phyloP scores from a whole-genome alignment of 2,329 filamentous ascomycete genomes.

The Amesomyces nigricolor region DNA sequence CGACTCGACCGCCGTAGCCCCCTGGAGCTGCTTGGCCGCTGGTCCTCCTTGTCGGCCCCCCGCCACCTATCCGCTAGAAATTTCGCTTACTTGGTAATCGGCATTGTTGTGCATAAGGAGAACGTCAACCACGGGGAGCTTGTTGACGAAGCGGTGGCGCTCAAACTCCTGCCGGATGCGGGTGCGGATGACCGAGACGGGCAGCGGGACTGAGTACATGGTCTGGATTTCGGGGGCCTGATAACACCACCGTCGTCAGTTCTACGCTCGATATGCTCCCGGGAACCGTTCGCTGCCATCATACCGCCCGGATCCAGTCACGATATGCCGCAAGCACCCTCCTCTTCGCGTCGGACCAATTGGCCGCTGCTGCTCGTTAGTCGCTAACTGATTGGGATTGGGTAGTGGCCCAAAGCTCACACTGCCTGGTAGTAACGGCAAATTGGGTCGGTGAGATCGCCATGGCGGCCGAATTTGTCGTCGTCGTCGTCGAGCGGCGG shows the following conservation, averaged over 20 bases:
- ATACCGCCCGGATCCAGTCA: slow-evolving; percentile 92
- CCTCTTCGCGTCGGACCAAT: slow-evolving; percentile 81
- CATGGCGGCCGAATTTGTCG: slow-evolving; percentile 51
- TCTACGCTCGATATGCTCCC: too few relatives aligned
- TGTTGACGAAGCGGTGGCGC: slow-evolving; percentile 86
- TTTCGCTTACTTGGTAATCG: slow-evolving; percentile 75
- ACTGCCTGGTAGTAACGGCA: slow-evolving; percentile 72
- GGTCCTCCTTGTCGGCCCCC: too few relatives aligned
- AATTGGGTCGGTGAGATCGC: slow-evolving; percentile 91
- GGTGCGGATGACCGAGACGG: slow-evolving; percentile 80
- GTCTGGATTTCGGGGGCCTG: slow-evolving; percentile 94
- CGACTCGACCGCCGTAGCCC: too few relatives aligned
- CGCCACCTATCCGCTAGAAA: slow-evolving; percentile 12
- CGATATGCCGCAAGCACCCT: slow-evolving; percentile 87
- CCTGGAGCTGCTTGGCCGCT: too few relatives aligned
- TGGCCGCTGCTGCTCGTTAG: slow-evolving; percentile 61
- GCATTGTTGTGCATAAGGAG: slow-evolving; percentile 84
- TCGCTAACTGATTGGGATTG: neutral
- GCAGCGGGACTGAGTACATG: slow-evolving; percentile 92
- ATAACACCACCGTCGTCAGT: neutral
- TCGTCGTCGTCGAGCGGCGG: slow-evolving; percentile 28
- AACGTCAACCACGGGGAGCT: slow-evolving; percentile 82
- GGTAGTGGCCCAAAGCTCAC: slow-evolving; percentile 44
- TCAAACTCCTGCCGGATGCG: slow-evolving; percentile 97
- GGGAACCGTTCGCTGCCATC: slow-evolving; percentile 35